Evolutionary conservation across 352 stramenopile species (phyloP).

Genomic region (Pythium insidiosum): DNA sequence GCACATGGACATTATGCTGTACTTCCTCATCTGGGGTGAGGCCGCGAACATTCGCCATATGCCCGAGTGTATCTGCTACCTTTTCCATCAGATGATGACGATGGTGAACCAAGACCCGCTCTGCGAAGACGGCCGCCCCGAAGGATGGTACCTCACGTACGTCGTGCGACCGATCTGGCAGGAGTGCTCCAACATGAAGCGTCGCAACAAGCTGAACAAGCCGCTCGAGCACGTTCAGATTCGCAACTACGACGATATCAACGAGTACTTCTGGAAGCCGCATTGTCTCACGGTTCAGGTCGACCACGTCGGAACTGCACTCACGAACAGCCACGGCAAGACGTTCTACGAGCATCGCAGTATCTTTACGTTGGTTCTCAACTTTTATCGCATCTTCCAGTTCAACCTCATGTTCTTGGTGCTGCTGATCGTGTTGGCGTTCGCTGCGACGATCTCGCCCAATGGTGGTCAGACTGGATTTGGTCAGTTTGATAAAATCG

Average conservation of each 20-base stretch:
- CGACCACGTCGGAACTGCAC: slow-evolving; percentile 12
- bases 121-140: slow-evolving; percentile 8
- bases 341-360: slow-evolving; percentile 31
- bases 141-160: slow-evolving; percentile 18
- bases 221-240: slow-evolving; percentile 25
- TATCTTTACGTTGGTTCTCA: slow-evolving; percentile 31
- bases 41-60: slow-evolving; percentile 89
- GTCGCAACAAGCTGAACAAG: slow-evolving; percentile 17
- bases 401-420: slow-evolving; percentile 45
- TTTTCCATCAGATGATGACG: slow-evolving; percentile 75
- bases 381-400: slow-evolving; percentile 42
- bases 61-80: slow-evolving; percentile 90
- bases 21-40: slow-evolving; percentile 93
- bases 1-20: slow-evolving; percentile 85
- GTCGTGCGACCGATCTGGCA: slow-evolving; percentile 23
- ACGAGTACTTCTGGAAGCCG: slow-evolving; percentile 31
- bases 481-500: slow-evolving; percentile 22
- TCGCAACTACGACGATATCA: slow-evolving; percentile 34
- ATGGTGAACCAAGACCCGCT: slow-evolving; percentile 17
- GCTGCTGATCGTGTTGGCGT: slow-evolving; percentile 21
- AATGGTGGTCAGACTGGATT: slow-evolving; percentile 25
- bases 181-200: slow-evolving; percentile 25
- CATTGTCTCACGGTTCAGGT: slow-evolving; percentile 21
- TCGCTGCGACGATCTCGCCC: slow-evolving; percentile 20
- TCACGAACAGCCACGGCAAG: slow-evolving; percentile 21